Evolutionary conservation across 768 basidiomycete species (phyloP).

Genomic region (Boletus tylopilopsis): DNA sequence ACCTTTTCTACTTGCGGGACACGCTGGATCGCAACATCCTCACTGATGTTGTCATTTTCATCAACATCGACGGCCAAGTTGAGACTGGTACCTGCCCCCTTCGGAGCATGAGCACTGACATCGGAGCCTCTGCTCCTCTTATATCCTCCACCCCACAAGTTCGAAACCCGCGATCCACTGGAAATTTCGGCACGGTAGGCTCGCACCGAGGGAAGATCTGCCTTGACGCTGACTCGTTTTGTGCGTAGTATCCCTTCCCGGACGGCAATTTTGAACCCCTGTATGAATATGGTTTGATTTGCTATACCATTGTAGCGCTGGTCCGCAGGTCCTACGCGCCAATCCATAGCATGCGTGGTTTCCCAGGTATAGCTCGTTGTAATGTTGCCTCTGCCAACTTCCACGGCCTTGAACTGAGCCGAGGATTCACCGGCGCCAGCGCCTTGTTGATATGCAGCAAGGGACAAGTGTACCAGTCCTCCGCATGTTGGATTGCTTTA

Average conservation of each 20-base stretch:
- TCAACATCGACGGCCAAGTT: not conserved
- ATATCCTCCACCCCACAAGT: not conserved
- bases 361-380: slow-evolving; percentile 12
- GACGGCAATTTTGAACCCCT: slow-evolving; percentile 16
- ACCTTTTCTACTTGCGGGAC: slow-evolving; percentile 5
- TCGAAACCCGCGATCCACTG: not conserved
- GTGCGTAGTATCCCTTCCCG: slow-evolving; percentile 1
- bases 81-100: not conserved
- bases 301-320: slow-evolving; percentile 1
- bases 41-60: not conserved
- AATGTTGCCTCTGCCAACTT: slow-evolving; percentile 12
- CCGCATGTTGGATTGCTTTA: slow-evolving; percentile 19
- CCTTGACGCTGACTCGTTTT: slow-evolving; percentile 2
- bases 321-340: slow-evolving; percentile 4
- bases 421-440: not conserved
- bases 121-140: not conserved
- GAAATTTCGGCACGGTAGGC: too few species aligned
- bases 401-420: too few species aligned
- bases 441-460: slow-evolving; percentile 15
- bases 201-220: not conserved
- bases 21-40: not conserved
- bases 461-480: slow-evolving; percentile 30
- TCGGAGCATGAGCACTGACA: not conserved
- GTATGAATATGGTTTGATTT: slow-evolving; percentile 23
- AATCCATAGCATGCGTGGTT: slow-evolving; percentile 8